Conservation (phyloP, 129 eudicot species). For the Ambrosia trifida region DNA sequence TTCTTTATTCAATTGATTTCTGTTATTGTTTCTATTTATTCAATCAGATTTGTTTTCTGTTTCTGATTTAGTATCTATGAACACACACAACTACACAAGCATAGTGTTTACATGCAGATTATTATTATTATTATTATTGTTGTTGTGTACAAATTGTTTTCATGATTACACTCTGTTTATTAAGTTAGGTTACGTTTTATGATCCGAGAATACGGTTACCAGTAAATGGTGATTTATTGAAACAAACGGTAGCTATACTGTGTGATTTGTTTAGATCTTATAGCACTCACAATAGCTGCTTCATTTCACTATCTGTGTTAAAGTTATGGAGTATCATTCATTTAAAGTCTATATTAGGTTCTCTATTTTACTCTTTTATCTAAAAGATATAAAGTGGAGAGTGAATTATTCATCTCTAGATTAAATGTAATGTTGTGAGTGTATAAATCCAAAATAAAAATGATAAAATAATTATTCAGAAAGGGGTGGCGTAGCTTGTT, state of each 20-base stretch:
- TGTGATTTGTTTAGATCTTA: conserved; percentile 25
- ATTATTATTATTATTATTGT: too few relatives aligned
- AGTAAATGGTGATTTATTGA: background rate
- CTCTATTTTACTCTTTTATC: too few relatives aligned
- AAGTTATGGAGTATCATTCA: too few relatives aligned
- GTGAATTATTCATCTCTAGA: too few relatives aligned
- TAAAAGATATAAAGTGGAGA: too few relatives aligned
- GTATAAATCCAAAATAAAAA: too few relatives aligned
- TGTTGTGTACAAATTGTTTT: background rate
- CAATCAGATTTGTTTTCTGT: conserved; percentile 11
- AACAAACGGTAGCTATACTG: background rate
- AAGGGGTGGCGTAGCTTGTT: too few relatives aligned
- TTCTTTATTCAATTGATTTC: background rate
- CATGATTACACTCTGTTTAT: background rate
- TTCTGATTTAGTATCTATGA: conserved; percentile 4
- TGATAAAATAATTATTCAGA: too few relatives aligned
- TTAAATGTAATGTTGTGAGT: too few relatives aligned
- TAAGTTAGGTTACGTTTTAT: background rate
- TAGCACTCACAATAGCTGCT: too few relatives aligned
- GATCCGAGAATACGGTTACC: background rate
- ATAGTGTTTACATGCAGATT: background rate
- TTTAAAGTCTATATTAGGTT: too few relatives aligned
- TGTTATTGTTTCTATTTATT: background rate
- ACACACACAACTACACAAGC: background rate
- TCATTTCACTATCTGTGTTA: too few relatives aligned